Evolutionary conservation across 345 rosid species (phyloP).

Genomic region (Corymbia maculata): DNA sequence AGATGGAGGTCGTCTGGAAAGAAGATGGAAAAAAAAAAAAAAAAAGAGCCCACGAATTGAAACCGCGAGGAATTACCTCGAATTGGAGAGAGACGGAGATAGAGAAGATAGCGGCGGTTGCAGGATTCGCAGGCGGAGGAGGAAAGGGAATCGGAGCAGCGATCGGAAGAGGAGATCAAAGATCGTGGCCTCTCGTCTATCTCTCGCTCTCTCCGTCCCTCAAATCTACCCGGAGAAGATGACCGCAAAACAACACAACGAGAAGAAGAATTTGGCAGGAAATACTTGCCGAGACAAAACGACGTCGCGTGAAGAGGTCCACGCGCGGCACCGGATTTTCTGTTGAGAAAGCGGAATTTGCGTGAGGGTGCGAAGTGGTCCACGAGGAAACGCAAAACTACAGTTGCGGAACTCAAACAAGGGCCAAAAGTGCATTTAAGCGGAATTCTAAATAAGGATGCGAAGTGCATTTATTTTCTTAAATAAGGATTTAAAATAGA

Average conservation of each 20-base stretch:
- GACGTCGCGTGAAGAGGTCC: neutral
- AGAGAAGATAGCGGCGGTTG: neutral
- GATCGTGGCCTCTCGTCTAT: neutral
- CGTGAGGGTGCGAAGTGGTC: neutral
- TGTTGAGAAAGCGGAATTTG: neutral
- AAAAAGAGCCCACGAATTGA: neutral
- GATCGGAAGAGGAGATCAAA: neutral
- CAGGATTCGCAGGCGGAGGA: neutral
- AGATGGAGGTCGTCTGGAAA: neutral
- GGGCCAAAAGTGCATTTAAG: too few species aligned
- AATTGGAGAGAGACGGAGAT: neutral
- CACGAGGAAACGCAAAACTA: neutral
- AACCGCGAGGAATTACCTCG: neutral
- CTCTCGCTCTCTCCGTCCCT: neutral
- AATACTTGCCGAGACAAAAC: neutral
- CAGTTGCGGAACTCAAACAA: neutral
- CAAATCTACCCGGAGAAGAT: neutral
- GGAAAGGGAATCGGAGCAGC: neutral
- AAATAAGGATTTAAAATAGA: too few species aligned
- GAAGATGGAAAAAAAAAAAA: neutral
- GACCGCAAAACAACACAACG: neutral
- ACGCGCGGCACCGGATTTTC: neutral
- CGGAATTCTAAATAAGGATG: too few species aligned
- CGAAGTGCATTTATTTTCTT: too few species aligned
- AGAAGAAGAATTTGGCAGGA: neutral